Evolutionary conservation across 2,329 filamentous ascomycete species (phyloP), one percentile per base, ranked within the genome.

Genomic region (Piedraia hortae): DNA sequence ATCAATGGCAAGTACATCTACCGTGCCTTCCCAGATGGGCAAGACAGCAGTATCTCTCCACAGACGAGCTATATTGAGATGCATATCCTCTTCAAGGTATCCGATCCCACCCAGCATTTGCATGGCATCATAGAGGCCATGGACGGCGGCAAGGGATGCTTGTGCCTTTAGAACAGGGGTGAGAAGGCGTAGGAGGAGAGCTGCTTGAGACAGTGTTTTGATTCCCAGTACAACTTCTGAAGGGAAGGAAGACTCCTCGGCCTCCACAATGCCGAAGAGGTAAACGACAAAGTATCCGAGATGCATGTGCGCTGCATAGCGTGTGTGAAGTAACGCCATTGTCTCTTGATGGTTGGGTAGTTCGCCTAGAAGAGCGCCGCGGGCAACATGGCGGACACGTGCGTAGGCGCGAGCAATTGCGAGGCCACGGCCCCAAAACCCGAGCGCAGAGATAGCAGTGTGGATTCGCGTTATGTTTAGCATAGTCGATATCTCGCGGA

Each of bases 401-500:
- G 30, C 30, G 21, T 29, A 34, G 14, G 17, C 19, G 19, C 27
- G 28, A 4, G 30, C 21, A 11, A 34, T 32, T 4, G 28, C 27
- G 24, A 33, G 25, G 9, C 29, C 28, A 19, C 31, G 21, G 9
- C 28, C 14, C 28, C 30, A 31, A 18, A 26, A 32, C 3, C 20
- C 22, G 7, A 31, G 16, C 9, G 31, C 28, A 4, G 24, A 28
- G 18, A 32, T 27, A 18, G 25, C 24, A 11, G 28, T 32, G 17
- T 29, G 27, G 3, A 21, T 26, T 23, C 27, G 13, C 5, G 25
- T 29, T 3, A 29, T 21, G 14, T 27, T 29, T 10, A 29, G 17
- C 8, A 29, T 10, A 12, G 23, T 29, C 3, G 28, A 22, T 14
- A 32, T 32, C 13, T 72, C 66, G 12, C 60, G 56, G 14, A 73